Percentiles rank a stretch among this genome's conserved stretches.
These are phyloP conservation scores for Euphorbia peplus DNA, from an alignment of 345 rosid genomes.

Conservation along the genomic window DNA sequence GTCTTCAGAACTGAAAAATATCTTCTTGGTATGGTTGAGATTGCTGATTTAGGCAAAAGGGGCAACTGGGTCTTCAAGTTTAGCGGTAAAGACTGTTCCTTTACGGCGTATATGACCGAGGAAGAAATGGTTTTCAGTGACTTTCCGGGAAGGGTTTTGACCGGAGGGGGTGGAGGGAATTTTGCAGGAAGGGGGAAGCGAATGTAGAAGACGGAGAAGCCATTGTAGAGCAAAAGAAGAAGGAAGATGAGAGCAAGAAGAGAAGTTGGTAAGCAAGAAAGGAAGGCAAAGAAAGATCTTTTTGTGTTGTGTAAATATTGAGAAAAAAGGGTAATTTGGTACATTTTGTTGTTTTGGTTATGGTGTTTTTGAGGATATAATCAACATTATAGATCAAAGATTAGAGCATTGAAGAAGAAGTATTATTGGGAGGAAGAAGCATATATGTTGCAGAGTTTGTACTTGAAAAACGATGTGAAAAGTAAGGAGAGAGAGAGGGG, in stretches of 20 bases:
- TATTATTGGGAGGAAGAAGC: constrained; percentile 19
- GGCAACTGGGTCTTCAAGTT: constrained; percentile 35
- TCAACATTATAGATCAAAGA: neutral
- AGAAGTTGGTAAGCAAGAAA: constrained; percentile 53
- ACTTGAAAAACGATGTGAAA: neutral
- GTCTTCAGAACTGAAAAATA: constrained; percentile 18
- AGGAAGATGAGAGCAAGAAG: constrained; percentile 59
- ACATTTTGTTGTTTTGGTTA: neutral
- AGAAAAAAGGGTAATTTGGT: constrained; percentile 18
- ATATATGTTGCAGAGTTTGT: neutral
- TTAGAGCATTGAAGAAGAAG: neutral
- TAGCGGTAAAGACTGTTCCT: constrained; percentile 41
- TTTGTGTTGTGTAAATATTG: constrained; percentile 21
- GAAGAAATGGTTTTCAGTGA: constrained; percentile 32
- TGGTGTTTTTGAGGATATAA: neutral
- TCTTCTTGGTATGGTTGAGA: constrained; percentile 23
- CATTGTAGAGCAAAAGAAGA: constrained; percentile 62
- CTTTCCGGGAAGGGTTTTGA: constrained; percentile 16
- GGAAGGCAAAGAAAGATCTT: constrained; percentile 37
- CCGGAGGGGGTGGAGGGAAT: constrained; percentile 23
- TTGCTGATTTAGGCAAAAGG: constrained; percentile 22
- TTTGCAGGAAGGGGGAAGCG: constrained; percentile 46
- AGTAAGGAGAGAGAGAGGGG: neutral
- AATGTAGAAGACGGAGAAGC: constrained; percentile 62
- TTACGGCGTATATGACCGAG: constrained; percentile 44